These are phyloP conservation scores for Oropetium thomaeum DNA, from an alignment of 176 grass and related monocot species.

Conservation along the genomic window DNA sequence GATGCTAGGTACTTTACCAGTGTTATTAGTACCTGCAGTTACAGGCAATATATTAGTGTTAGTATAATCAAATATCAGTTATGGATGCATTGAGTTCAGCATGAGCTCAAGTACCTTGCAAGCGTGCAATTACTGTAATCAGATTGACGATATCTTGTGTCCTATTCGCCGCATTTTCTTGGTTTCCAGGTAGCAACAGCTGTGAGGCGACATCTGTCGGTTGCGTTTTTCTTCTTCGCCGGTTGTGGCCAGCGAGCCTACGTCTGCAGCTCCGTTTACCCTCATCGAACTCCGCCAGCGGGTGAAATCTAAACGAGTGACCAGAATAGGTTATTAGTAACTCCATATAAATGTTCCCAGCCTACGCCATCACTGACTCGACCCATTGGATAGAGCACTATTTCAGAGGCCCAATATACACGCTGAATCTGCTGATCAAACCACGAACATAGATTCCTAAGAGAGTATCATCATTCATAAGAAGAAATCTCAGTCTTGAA, in stretches of 20 bases:
- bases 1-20: slow-evolving; percentile 47
- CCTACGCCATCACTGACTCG: background rate
- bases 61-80: slow-evolving; percentile 13
- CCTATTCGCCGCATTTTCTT: slow-evolving; percentile 64
- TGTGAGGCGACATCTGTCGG: slow-evolving; percentile 79
- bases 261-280: slow-evolving; percentile 96
- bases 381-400: slow-evolving; percentile 18
- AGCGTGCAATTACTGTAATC: slow-evolving; percentile 66
- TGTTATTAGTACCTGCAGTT: slow-evolving; percentile 58
- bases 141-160: slow-evolving; percentile 89
- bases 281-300: slow-evolving; percentile 91
- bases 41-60: background rate
- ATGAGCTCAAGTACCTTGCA: slow-evolving; percentile 59
- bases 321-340: slow-evolving; percentile 40
- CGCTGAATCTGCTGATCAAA: background rate
- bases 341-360: slow-evolving; percentile 18
- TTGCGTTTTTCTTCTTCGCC: slow-evolving; percentile 90
- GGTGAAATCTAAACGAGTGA: slow-evolving; percentile 75
- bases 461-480: background rate
- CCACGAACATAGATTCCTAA: background rate
- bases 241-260: slow-evolving; percentile 88
- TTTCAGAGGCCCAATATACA: slow-evolving; percentile 15
- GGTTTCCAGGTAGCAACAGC: slow-evolving; percentile 73
- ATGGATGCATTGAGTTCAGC: background rate
- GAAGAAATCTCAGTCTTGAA: slow-evolving; percentile 7